Base-by-base conservation (phyloP, 1,284 basidiomycete species). In the Cutaneotrichosporon spelunceum region DNA sequence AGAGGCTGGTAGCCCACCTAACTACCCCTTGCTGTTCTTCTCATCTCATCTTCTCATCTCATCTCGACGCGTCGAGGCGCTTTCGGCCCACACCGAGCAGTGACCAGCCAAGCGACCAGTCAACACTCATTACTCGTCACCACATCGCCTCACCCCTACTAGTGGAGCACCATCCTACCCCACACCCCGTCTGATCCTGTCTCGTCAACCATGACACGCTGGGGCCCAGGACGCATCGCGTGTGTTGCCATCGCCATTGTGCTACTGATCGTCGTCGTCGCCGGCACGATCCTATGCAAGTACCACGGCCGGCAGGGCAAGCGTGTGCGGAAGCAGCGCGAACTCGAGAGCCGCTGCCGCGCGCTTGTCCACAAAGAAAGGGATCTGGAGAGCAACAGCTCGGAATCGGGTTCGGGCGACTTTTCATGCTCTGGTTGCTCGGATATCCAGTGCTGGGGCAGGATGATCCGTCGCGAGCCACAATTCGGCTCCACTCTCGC, bases 231-330 rank as follows among this genome's bases (percentile, higher is more conserved):
- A 1, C 48, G 48, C 48, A 50, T 50, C 48, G 48, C 48, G 3
- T 29, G 48, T 27, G 26, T 50, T 14, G 19, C 27, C 19, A 29
- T 50, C 7, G 48, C 48, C 26, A 5, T 9, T 4, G 9, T 50
- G 16, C 48, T 50, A 26, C 24, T 29, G 27, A 10, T 50, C 27
- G n/a, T 50, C 26, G 7, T 50, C 27, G 27, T 50, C 19, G 7
- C 48, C 48, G 48, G 48, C 48, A 30, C 26, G 27, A 50, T 50
- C 27, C 48, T 50, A 14, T 50, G 48, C 48, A 27, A 29, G 48
- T 29, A 29, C 19, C 48, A 50, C 48, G 19, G 26, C 6, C 27
- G 48, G 19, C 26, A 10, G 24, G 48, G 48, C 16, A 8, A 16
- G 19, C 48, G 14, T 4, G 19, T n/a, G 24, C 27, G 48, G 14